A percentile compares a stretch with the other conserved stretches of the same genome.
Conservation (phyloP, 257 asterid species). For the Gentiana dahurica region DNA sequence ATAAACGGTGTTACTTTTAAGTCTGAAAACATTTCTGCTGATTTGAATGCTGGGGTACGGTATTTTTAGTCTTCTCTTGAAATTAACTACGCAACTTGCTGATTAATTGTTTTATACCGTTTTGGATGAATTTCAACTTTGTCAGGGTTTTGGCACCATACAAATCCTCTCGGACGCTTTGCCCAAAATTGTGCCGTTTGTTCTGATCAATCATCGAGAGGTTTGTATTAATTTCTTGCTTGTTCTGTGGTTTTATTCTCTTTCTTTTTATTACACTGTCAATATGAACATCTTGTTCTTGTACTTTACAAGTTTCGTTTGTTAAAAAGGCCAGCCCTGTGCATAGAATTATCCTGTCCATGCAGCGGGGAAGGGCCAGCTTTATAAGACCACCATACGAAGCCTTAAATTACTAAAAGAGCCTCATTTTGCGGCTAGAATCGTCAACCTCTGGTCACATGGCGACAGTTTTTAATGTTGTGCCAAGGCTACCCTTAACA, state of each 20-base stretch:
- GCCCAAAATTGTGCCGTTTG: slow-evolving; percentile 89
- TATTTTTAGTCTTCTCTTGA: slow-evolving; percentile 11
- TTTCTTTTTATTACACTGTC: not conserved
- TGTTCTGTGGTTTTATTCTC: not conserved
- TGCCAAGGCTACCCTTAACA: too few relatives aligned
- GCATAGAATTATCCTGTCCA: too few relatives aligned
- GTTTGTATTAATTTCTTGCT: slow-evolving; percentile 22
- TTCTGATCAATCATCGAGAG: slow-evolving; percentile 93
- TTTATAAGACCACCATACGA: too few relatives aligned
- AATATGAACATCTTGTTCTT: not conserved
- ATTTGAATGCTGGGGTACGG: slow-evolving; percentile 54
- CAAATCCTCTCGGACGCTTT: slow-evolving; percentile 89
- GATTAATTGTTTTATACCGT: not conserved
- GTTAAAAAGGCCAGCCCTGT: not conserved
- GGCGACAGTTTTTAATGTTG: too few relatives aligned
- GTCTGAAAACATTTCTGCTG: slow-evolving; percentile 37
- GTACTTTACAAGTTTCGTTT: not conserved
- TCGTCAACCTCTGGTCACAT: too few relatives aligned
- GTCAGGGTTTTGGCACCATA: slow-evolving; percentile 79
- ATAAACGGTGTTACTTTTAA: slow-evolving; percentile 25
- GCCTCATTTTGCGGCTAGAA: too few relatives aligned
- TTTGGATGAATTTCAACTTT: slow-evolving; percentile 12
- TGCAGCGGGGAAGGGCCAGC: too few relatives aligned
- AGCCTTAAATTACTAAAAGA: too few relatives aligned
- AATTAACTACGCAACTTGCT: not conserved